phyloP scores from a whole-genome alignment of 176 grass and related monocot species.

The Eleusine coracana region DNA sequence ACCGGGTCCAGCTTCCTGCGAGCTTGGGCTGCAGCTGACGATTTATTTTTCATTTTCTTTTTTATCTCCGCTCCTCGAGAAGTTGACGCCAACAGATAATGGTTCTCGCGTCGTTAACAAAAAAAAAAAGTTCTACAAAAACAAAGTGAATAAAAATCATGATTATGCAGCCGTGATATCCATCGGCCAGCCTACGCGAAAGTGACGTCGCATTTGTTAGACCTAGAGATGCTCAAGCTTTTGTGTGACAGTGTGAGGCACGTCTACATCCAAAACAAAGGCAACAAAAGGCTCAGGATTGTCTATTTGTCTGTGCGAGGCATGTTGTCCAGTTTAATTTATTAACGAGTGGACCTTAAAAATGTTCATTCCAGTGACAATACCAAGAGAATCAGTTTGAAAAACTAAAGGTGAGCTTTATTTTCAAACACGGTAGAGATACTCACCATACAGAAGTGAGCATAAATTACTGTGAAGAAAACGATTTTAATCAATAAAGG shows the following conservation, averaged over 20 bases:
- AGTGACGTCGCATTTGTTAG: background rate
- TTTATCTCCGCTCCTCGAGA: background rate
- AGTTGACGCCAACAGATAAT: background rate
- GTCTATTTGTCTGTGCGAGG: background rate
- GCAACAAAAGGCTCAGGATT: background rate
- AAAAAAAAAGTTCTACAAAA: background rate
- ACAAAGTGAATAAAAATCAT: background rate
- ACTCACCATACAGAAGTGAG: no score
- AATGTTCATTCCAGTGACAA: no score
- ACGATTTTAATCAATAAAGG: background rate
- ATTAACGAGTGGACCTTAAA: background rate
- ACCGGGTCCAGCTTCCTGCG: background rate
- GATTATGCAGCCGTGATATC: background rate
- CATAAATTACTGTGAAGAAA: background rate
- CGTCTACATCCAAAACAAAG: background rate
- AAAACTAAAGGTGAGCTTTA: no score
- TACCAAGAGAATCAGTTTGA: no score
- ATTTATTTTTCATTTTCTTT: background rate
- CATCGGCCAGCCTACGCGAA: background rate
- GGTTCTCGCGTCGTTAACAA: background rate
- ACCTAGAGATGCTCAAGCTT: background rate
- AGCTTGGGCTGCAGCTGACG: background rate
- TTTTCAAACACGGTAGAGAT: no score
- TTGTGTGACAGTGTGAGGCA: background rate
- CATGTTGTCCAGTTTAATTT: background rate